Conservation (phyloP, 2,329 filamentous ascomycete species). For the Escovopsis weberi region DNA sequence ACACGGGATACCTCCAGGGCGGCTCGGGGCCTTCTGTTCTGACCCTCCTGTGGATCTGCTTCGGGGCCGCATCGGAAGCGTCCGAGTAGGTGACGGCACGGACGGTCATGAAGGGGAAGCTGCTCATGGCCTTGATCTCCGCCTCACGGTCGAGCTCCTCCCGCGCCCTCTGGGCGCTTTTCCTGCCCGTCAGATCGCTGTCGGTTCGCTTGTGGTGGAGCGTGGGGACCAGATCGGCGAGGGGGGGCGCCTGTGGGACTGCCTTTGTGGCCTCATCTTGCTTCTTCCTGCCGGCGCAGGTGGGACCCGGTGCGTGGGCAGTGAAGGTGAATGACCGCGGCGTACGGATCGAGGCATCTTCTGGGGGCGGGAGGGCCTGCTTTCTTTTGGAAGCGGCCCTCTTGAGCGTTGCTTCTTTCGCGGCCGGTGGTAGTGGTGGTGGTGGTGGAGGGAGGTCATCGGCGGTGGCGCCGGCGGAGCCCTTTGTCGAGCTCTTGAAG, state of each 20-base stretch:
- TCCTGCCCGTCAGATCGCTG: conserved; percentile 48
- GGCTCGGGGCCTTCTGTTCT: conserved; percentile 36
- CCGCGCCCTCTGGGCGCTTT: conserved; percentile 63
- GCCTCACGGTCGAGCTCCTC: conserved; percentile 68
- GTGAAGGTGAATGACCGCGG: conserved; percentile 47
- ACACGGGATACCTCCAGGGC: conserved; percentile 46
- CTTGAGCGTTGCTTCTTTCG: conserved; percentile 16
- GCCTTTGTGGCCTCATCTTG: conserved; percentile 2
- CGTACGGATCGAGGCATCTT: conserved; percentile 26
- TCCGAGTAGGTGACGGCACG: conserved; percentile 46
- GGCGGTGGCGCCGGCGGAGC: conserved; percentile 35
- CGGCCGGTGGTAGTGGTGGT: conserved; percentile 22
- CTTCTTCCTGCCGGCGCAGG: conserved; percentile 24
- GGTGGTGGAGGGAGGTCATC: conserved; percentile 28
- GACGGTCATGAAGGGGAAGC: conserved; percentile 48
- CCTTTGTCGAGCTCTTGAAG: conserved; percentile 54
- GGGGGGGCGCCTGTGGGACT: conserved; percentile 9
- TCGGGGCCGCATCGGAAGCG: conserved; percentile 43
- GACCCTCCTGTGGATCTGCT: conserved; percentile 51
- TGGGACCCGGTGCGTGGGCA: conserved; percentile 40
- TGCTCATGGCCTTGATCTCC: conserved; percentile 69
- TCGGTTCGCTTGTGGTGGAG: conserved; percentile 44
- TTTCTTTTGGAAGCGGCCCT: conserved; percentile 22
- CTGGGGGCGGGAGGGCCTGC: conserved; percentile 31
- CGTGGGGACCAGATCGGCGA: conserved; percentile 28